Evolutionary conservation across 2,329 filamentous ascomycete species (phyloP).

Genomic region (Cadophora malorum): DNA sequence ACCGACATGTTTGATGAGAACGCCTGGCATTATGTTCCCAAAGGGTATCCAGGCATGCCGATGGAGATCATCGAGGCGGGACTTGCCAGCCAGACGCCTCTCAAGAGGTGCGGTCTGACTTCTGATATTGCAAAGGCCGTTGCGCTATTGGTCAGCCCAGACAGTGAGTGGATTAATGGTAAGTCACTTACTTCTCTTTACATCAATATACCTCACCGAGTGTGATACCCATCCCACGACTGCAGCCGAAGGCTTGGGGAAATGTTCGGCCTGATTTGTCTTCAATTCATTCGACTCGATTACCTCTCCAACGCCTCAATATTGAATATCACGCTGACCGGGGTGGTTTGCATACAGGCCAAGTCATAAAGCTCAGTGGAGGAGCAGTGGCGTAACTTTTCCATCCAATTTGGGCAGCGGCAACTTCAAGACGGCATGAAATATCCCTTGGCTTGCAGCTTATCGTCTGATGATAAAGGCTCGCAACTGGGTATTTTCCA

Average conservation of each 20-base stretch:
- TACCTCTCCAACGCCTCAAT: neutral
- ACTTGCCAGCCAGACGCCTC: neutral
- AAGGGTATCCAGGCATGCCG: neutral
- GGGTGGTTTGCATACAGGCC: neutral
- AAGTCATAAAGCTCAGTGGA: slow-evolving; percentile 7
- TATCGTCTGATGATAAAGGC: neutral
- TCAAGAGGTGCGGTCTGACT: neutral
- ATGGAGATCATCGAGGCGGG: neutral
- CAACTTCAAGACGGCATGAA: slow-evolving; percentile 2
- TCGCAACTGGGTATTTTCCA: slow-evolving; percentile 1
- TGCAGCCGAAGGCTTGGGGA: neutral
- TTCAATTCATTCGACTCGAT: neutral
- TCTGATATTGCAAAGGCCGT: slow-evolving; percentile 7
- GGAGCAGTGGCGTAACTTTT: neutral
- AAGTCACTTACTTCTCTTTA: neutral
- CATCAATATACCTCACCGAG: neutral
- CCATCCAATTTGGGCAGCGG: too few relatives aligned
- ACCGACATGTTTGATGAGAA: slow-evolving; percentile 72
- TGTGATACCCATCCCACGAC: neutral
- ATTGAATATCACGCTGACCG: slow-evolving; percentile 2
- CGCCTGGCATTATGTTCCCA: slow-evolving; percentile 66
- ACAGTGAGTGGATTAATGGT: slow-evolving; percentile 9
- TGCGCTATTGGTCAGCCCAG: neutral
- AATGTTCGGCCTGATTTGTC: neutral
- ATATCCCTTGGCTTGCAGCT: neutral